Evolutionary conservation across 2,329 filamentous ascomycete species (phyloP), one percentile per base, ranked within the genome.

Genomic region (Talaromyces sp.): DNA sequence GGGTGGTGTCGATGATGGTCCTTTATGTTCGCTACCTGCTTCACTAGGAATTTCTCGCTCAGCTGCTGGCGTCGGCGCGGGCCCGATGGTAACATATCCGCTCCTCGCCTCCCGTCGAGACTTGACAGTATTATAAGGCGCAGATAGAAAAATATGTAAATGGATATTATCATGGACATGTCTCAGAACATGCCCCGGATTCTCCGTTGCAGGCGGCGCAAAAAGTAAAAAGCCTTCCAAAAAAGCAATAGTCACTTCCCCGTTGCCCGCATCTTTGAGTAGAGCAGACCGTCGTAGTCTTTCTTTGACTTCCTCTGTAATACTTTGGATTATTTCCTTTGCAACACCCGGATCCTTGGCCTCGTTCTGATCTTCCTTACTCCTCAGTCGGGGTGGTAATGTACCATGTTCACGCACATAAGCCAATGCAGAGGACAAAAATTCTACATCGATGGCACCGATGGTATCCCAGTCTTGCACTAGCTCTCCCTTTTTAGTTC

Each of bases 381-480:
- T 84, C 9, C 76, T 72, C 7, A 83, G 72, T 0, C 80, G 75
- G 1, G 81, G 78, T 2, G 83, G 84, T 1, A 80, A 67, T 11
- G 52, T 62, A 8, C 91, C 93, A 46, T 90, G 80, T 39, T 82
- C 67, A 54, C 85, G 87, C 69, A 97, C 90, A 71, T 95, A 85
- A 46, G 79, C 71, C 6, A 99, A 82, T 0, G 90, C 84, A 5
- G 82, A 77, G 16, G 84, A 80, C 73, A 98, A 87, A 58, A 83
- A 83, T 0, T 84, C 80, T 31, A 96, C 82, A 67, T 93, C 85
- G 61, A 99, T 80, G 8, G 93, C 84, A 66, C 88, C 89, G 16
- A 91, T 81, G 69, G 93, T 96, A 76, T 99, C 95, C 93, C 95
- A 98, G 78, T 99, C 93, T 66, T 89, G 81, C 12, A 96, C 79